These are phyloP conservation scores for Saturnispora zaruensis DNA, from an alignment of 805 yeast genomes.

Conservation along the genomic window DNA sequence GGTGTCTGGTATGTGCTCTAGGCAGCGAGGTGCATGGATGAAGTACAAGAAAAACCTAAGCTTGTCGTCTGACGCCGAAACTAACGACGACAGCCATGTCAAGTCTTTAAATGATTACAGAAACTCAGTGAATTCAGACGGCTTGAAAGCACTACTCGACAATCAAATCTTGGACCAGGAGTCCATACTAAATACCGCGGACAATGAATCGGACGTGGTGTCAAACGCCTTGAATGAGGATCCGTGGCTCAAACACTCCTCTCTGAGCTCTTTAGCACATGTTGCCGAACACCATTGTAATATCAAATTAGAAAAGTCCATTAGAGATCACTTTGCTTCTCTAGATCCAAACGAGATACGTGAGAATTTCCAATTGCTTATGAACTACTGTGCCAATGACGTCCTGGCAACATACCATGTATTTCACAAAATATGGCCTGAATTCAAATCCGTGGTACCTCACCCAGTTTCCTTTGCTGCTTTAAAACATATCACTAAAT, in stretches of 20 bases:
- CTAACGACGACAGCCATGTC: conserved; percentile 13
- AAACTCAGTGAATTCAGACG: conserved; percentile 19
- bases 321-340: conserved; percentile 56
- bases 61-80: conserved; percentile 11
- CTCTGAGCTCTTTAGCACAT: conserved; percentile 70
- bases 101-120: conserved; percentile 17
- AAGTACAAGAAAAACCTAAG: conserved; percentile 41
- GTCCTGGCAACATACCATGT: conserved; percentile 69
- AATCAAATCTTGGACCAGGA: conserved; percentile 28
- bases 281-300: conserved; percentile 76
- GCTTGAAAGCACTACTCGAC: conserved; percentile 22
- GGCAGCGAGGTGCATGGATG: conserved; percentile 75
- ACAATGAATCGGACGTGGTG: conserved; percentile 15
- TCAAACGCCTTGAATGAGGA: conserved; percentile 36
- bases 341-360: conserved; percentile 45
- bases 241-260: conserved; percentile 79
- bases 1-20: conserved; percentile 83
- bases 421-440: conserved; percentile 59
- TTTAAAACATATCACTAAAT: conserved; percentile 58
- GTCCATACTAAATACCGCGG: conserved; percentile 15
- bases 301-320: conserved; percentile 53
- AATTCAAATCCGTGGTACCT: conserved; percentile 60
- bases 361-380: conserved; percentile 49
- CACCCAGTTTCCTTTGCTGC: conserved; percentile 96
- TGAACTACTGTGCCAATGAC: conserved; percentile 80